These are phyloP conservation scores for Aureobasidium sp. DNA, from an alignment of 2,329 filamentous ascomycete species.

Conservation along the genomic window DNA sequence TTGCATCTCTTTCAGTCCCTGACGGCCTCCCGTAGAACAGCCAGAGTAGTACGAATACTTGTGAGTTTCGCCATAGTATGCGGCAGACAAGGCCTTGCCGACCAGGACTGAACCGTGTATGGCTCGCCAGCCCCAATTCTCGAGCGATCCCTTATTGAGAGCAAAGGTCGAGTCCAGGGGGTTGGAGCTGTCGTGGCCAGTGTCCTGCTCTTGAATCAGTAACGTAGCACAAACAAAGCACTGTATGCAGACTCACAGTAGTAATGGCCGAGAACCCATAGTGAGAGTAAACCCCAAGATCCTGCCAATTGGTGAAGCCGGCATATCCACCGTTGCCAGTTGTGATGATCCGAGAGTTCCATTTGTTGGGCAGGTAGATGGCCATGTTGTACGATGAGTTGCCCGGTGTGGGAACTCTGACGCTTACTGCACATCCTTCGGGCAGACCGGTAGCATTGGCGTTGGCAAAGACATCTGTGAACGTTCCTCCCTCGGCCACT, in stretches of 20 bases:
- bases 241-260: not conserved
- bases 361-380: conserved; percentile 25
- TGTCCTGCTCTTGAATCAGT: conserved; percentile 35
- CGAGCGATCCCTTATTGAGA: conserved; percentile 27
- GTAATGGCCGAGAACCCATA: not conserved
- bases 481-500: conserved; percentile 29
- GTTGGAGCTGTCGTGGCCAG: conserved; percentile 34
- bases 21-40: conserved; percentile 51
- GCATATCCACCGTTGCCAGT: conserved; percentile 40
- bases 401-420: conserved; percentile 23
- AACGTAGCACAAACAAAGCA: conserved; percentile 30
- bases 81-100: conserved; percentile 39
- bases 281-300: conserved; percentile 32
- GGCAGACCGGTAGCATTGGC: conserved; percentile 34
- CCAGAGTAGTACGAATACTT: conserved; percentile 47
- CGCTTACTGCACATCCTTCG: conserved; percentile 24
- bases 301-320: conserved; percentile 40
- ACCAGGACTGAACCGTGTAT: conserved; percentile 42
- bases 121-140: conserved; percentile 32
- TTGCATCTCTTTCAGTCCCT: conserved; percentile 48
- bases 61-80: conserved; percentile 39
- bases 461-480: conserved; percentile 29
- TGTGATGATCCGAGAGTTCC: conserved; percentile 24
- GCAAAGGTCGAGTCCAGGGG: conserved; percentile 30
- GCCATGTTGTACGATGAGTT: conserved; percentile 25